These are phyloP conservation scores for Ceratobasidium sp. DNA, from an alignment of 1,284 basidiomycete genomes.

Conservation along the genomic window DNA sequence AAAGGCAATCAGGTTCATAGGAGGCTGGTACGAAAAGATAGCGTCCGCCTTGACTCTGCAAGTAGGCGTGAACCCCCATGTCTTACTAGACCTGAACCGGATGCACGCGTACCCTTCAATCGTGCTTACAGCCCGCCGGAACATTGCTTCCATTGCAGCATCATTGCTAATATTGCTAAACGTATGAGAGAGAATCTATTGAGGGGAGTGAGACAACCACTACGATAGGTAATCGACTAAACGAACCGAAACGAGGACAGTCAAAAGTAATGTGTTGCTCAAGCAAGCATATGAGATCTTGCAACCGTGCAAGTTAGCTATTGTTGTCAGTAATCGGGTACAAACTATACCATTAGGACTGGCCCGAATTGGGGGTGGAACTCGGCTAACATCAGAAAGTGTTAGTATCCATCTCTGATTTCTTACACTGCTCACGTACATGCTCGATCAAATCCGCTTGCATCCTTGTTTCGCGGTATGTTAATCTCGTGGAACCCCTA, in stretches of 20 bases:
- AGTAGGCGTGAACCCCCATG: conserved; percentile 44
- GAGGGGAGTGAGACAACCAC: conserved; percentile 61
- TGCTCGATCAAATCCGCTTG: conserved; percentile 77
- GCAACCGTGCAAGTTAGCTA: background rate
- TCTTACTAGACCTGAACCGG: conserved; percentile 48
- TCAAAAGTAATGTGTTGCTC: conserved; percentile 14
- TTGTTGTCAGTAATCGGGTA: background rate
- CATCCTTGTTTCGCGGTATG: conserved; percentile 71
- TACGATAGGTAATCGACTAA: conserved; percentile 75
- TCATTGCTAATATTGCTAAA: conserved; percentile 91
- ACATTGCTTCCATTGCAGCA: conserved; percentile 92
- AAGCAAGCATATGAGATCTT: conserved; percentile 40
- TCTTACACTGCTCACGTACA: conserved; percentile 56
- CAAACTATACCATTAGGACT: conserved; percentile 68
- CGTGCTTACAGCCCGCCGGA: conserved; percentile 85
- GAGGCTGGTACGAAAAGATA: conserved; percentile 91
- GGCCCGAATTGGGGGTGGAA: conserved; percentile 88
- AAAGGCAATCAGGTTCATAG: conserved; percentile 82
- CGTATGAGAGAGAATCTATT: conserved; percentile 87
- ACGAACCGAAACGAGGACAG: conserved; percentile 48
- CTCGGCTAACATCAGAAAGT: conserved; percentile 51
- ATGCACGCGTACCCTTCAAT: conserved; percentile 72
- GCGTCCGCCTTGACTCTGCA: conserved; percentile 81
- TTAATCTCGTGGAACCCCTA: conserved; percentile 56
- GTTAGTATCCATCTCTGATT: conserved; percentile 13